Conservation (phyloP, 768 basidiomycete species). For the Boletus subcaerulescens region DNA sequence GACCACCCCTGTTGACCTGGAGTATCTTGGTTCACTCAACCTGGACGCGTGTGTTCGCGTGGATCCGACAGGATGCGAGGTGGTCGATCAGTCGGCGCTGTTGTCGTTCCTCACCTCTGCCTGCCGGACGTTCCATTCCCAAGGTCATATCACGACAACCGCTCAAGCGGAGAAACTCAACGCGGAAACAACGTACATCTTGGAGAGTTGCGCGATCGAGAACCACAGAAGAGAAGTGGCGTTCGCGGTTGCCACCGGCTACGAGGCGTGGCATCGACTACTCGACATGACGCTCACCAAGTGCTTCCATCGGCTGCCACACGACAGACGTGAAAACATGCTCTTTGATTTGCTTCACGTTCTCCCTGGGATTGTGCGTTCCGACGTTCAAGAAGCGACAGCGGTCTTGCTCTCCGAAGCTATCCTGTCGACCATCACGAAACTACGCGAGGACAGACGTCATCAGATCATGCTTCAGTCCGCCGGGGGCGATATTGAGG, state of each 20-base stretch:
- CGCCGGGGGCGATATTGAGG: slow-evolving; percentile 57
- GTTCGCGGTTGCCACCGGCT: slow-evolving; percentile 64
- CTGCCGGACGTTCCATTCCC: slow-evolving; percentile 58
- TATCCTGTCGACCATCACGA: slow-evolving; percentile 78
- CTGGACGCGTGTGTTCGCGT: slow-evolving; percentile 65
- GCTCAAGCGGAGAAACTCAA: slow-evolving; percentile 65
- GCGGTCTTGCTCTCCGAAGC: slow-evolving; percentile 83
- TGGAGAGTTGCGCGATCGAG: slow-evolving; percentile 82
- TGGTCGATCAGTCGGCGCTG: slow-evolving; percentile 74
- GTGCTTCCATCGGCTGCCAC: slow-evolving; percentile 79
- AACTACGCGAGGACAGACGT: slow-evolving; percentile 79
- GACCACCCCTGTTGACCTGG: slow-evolving; percentile 54
- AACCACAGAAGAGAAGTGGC: slow-evolving; percentile 84
- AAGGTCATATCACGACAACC: slow-evolving; percentile 61
- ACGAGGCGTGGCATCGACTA: slow-evolving; percentile 81
- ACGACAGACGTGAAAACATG: slow-evolving; percentile 82
- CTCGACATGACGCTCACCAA: slow-evolving; percentile 85
- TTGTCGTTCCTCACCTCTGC: slow-evolving; percentile 64
- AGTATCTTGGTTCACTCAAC: slow-evolving; percentile 64
- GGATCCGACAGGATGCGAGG: slow-evolving; percentile 73
- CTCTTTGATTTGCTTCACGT: slow-evolving; percentile 88
- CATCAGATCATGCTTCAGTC: slow-evolving; percentile 68
- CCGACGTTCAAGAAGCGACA: slow-evolving; percentile 65
- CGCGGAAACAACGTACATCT: slow-evolving; percentile 68
- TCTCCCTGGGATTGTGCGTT: slow-evolving; percentile 68